Conservation (phyloP, 1,284 basidiomycete species). For the Termitomyces sp. region DNA sequence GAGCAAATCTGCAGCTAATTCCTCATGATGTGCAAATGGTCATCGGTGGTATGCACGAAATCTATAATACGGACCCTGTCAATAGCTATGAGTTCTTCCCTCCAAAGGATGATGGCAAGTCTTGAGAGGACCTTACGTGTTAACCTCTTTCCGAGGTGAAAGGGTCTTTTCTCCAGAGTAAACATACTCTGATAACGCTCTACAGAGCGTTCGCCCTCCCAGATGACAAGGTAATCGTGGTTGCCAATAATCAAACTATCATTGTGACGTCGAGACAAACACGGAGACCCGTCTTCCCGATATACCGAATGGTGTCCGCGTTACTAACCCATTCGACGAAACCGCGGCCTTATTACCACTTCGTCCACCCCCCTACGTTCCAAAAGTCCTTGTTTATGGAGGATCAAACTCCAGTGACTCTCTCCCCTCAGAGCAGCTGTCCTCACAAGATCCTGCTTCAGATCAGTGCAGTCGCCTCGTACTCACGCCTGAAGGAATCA, state of each 20-base stretch:
- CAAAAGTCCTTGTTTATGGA: slow-evolving; percentile 29
- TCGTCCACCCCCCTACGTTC: slow-evolving; percentile 2
- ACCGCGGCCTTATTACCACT: slow-evolving; percentile 10
- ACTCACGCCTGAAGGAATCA: slow-evolving; percentile 30
- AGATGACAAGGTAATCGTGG: slow-evolving; percentile 9
- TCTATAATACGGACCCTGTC: slow-evolving; percentile 37
- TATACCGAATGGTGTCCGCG: slow-evolving; percentile 37
- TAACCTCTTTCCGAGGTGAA: slow-evolving; percentile 39
- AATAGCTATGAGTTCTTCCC: slow-evolving; percentile 53
- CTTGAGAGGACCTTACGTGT: slow-evolving; percentile 37
- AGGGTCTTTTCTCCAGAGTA: neutral
- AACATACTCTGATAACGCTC: neutral
- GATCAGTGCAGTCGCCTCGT: slow-evolving; percentile 33
- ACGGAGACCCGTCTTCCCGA: slow-evolving; percentile 37
- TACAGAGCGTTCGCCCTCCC: slow-evolving; percentile 10
- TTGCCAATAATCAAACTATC: slow-evolving; percentile 27
- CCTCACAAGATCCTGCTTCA: slow-evolving; percentile 36
- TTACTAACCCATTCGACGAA: slow-evolving; percentile 11
- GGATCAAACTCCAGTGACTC: slow-evolving; percentile 30
- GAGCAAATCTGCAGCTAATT: neutral
- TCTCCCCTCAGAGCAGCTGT: slow-evolving; percentile 24
- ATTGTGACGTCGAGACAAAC: slow-evolving; percentile 42
- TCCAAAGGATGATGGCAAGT: slow-evolving; percentile 40
- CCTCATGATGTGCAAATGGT: slow-evolving; percentile 26
- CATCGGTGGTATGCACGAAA: slow-evolving; percentile 34